Conservation (phyloP, 371 early-diverging fungal genomes). For the Rhizopus microsporus region DNA sequence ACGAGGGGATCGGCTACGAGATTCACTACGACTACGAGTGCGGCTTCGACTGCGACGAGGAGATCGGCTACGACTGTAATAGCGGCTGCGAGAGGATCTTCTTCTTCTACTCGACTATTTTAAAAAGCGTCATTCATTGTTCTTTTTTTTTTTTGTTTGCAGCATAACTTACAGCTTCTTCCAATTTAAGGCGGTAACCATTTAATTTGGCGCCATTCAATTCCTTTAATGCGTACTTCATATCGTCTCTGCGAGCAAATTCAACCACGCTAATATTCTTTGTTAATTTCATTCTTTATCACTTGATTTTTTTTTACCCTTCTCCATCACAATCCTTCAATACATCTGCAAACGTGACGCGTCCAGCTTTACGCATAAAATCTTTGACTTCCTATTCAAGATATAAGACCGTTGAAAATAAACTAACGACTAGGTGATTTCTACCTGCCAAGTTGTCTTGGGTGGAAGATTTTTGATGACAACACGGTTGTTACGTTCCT, state of each 20-base stretch:
- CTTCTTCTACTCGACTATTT: constrained; percentile 22
- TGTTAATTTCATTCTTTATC: neutral
- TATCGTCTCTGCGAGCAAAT: constrained; percentile 74
- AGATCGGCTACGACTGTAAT: constrained; percentile 13
- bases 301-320: constrained; percentile 60
- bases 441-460: constrained; percentile 78
- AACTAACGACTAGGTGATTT: constrained; percentile 1
- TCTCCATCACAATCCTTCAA: constrained; percentile 79
- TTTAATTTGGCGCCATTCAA: constrained; percentile 82
- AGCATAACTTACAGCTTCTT: constrained; percentile 56
- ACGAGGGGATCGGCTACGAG: neutral
- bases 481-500: constrained; percentile 47
- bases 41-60: neutral
- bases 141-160: constrained; percentile 34
- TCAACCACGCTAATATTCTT: constrained; percentile 75
- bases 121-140: constrained; percentile 7
- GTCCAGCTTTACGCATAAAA: constrained; percentile 88
- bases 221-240: constrained; percentile 81
- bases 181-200: constrained; percentile 72
- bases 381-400: constrained; percentile 88
- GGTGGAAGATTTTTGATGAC: constrained; percentile 67
- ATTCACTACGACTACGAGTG: neutral
- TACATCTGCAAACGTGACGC: constrained; percentile 89
- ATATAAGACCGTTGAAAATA: neutral
- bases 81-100: constrained; percentile 19